Evolutionary conservation across 352 stramenopile genomes (phyloP), one percentile per base, ranked within the genome.

Genomic region (Phytopythium oedochilum): DNA sequence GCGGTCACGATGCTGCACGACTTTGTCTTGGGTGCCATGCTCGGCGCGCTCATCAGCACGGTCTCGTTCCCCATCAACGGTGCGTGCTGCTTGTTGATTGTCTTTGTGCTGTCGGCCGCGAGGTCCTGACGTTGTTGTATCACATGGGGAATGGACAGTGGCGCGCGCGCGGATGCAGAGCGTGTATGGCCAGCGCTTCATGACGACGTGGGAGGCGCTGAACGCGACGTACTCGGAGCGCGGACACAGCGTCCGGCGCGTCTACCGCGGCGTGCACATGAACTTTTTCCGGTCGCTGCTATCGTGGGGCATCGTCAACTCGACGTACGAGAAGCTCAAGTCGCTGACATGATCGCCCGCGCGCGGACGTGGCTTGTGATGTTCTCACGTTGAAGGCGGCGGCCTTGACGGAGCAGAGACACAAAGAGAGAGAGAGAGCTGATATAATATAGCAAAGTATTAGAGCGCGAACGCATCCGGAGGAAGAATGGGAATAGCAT

Each of bases 241-340:
- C 29, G 83, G 81, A 0, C 65, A 61, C 38, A 86, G 72, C 44
- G 40, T 89, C 20, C 58, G 60, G n/a, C 63, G 73, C 11, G 59
- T 96, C 39, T 96, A 94, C 63, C 84, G 86, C 44, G 87, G 87
- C 11, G 87, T 93, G 3, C 73, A 92, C 60, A 87, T 96, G 68
- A 96, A 96, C 59, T 96, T 93, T 63, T 86, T 88, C 45, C 74
- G 87, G 11, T 93, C 83, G 25, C 64, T 96, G 4, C 52, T 96
- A 17, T 95, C 87, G 17, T 96, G 87, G 87, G 87, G 87, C 11
- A 96, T 96, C 52, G 92, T 96, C 58, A 96, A 96, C 62, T 92
- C 81, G 53, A 82, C 82, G 39, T 96, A 95, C 56, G 87, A 96
- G 63, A 87, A 87, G 58, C 76, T 94, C 42, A 95, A 91, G 68